Conservation (phyloP, 768 basidiomycete species). For the Amyloporia xantha region DNA sequence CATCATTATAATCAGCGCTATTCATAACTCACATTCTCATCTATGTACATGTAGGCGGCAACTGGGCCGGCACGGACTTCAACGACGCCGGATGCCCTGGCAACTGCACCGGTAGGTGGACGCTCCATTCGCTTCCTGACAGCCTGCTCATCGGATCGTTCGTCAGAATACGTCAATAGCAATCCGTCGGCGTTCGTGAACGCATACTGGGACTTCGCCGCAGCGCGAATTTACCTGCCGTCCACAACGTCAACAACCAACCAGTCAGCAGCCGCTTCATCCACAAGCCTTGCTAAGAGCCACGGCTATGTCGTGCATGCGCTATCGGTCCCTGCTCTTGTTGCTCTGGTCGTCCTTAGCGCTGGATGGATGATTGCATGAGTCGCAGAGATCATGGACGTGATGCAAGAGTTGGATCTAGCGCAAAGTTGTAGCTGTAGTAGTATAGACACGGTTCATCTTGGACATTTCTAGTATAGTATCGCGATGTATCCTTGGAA, state of each 20-base stretch:
- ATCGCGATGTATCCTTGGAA: too few species aligned
- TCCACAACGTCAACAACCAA: background rate
- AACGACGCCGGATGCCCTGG: background rate
- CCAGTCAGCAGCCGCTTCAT: background rate
- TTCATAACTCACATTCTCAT: background rate
- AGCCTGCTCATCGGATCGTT: background rate
- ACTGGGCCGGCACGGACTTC: slow-evolving; percentile 4
- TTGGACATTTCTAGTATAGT: too few species aligned
- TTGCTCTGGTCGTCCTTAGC: too few species aligned
- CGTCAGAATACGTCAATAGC: slow-evolving; percentile 5
- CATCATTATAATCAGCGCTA: background rate
- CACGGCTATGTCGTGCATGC: background rate
- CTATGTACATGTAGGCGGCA: slow-evolving; percentile 2
- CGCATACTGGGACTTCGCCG: slow-evolving; percentile 7
- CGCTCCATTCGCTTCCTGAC: background rate
- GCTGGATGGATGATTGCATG: too few species aligned
- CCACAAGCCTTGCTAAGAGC: background rate
- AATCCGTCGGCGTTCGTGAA: slow-evolving; percentile 3
- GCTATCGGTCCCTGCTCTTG: background rate
- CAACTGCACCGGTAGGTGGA: slow-evolving; percentile 4
- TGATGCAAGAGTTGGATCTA: too few species aligned
- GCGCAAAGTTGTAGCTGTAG: too few species aligned
- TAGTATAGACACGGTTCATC: too few species aligned
- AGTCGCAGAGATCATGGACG: too few species aligned
- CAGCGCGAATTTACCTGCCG: slow-evolving; percentile 13